Evolutionary conservation across 2,329 filamentous ascomycete species (phyloP), one percentile per base, ranked within the genome.

Genomic region (Rutstroemia sp.): DNA sequence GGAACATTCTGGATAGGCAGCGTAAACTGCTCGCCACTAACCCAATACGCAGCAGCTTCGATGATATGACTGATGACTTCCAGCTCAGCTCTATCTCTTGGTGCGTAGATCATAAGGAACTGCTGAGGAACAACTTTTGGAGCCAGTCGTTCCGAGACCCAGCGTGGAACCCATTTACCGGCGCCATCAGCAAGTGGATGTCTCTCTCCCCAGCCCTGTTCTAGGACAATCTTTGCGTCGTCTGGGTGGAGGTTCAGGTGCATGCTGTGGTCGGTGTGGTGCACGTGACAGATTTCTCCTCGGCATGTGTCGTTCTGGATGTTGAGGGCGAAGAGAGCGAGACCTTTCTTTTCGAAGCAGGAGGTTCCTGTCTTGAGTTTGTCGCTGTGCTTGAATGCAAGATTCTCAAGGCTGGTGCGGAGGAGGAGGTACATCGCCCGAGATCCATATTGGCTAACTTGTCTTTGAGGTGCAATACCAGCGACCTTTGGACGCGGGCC

Each of bases 91-190:
- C 83, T 78, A 60, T 84, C 77, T 65, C 87, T 75, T 2, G 90
- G 89, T 17, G 89, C 88, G 72, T 95, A 95, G 4, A 95, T 76
- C 82, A 95, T 84, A 57, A 89, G 76, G 70, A 95, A 95, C 44
- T 87, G 85, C 3, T 77, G 73, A 0, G 89, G 88, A 55, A 94
- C 83, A 19, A 51, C 46, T 45, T 46, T 54, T 17, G 52, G 52
- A 5, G 45, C 48, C 7, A 54, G 9, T 46, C 45, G 39, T 4
- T 46, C 8, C 8, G 52, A 49, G 3, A 54, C 19, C 16, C 16
- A 42, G 5, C 19, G 39, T 19, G 19, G 39, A 19, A 82, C 78
- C 59, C 77, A 76, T 60, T 85, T 78, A 75, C 81, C 84, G 45
- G 82, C 81, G 54, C 82, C 84, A 65, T 82, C 80, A 7, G 88